Conservation (phyloP, 2,329 filamentous ascomycete genomes). For the Diaporthe citrichinensis region DNA sequence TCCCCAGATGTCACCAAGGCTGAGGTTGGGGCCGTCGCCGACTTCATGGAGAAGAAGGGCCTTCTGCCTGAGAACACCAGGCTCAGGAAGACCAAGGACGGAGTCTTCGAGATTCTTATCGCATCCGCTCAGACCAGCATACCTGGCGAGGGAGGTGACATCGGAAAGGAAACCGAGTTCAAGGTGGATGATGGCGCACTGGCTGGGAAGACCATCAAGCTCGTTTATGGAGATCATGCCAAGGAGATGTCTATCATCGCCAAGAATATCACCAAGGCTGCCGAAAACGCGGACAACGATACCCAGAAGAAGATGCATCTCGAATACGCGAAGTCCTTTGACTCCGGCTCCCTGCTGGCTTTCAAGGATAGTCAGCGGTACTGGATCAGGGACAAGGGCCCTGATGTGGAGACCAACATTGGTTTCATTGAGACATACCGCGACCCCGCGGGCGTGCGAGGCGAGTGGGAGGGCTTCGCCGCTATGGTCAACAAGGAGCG, state of each 20-base stretch:
- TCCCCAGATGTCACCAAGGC: constrained; percentile 80
- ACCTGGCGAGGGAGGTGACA: constrained; percentile 76
- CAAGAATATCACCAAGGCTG: constrained; percentile 77
- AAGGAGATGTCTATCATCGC: constrained; percentile 80
- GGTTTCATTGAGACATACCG: constrained; percentile 90
- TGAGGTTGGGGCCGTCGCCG: constrained; percentile 81
- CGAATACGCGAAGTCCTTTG: constrained; percentile 82
- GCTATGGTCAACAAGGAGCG: constrained; percentile 91
- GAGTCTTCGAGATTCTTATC: constrained; percentile 80
- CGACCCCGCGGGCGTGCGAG: constrained; percentile 84
- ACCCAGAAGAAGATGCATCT: constrained; percentile 81
- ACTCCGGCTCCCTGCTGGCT: constrained; percentile 79
- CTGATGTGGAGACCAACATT: constrained; percentile 84
- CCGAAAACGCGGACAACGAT: constrained; percentile 79
- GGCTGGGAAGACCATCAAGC: constrained; percentile 76
- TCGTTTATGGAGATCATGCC: constrained; percentile 82
- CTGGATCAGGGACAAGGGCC: constrained; percentile 88
- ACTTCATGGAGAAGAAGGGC: constrained; percentile 79
- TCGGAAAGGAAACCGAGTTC: constrained; percentile 75
- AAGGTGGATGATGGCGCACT: constrained; percentile 71
- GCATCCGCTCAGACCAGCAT: constrained; percentile 75
- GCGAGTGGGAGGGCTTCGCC: constrained; percentile 89
- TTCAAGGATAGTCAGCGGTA: constrained; percentile 86
- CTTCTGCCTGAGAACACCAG: constrained; percentile 84
- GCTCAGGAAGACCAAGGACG: constrained; percentile 75